Conservation (phyloP, 371 early-diverging fungal genomes). For the Batkoa obscura region DNA sequence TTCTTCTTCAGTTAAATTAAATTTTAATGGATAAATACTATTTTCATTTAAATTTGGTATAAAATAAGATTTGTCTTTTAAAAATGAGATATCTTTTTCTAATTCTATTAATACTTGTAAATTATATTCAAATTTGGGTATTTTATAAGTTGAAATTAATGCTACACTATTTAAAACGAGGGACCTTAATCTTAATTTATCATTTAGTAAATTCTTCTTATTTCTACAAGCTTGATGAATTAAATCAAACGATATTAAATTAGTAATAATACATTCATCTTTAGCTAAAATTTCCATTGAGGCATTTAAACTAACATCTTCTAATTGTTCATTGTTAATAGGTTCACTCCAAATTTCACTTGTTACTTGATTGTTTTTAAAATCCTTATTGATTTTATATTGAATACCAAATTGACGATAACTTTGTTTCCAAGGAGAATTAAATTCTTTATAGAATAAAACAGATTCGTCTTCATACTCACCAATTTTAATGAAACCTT, state of each 20-base stretch:
- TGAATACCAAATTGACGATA: slow-evolving; percentile 23
- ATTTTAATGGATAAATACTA: neutral
- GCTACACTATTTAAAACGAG: slow-evolving; percentile 1
- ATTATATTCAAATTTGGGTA: neutral
- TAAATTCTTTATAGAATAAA: slow-evolving; percentile 44
- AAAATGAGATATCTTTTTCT: neutral
- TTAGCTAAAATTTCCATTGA: slow-evolving; percentile 25
- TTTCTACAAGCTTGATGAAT: slow-evolving; percentile 19
- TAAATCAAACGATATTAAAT: slow-evolving; percentile 46
- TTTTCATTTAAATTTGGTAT: neutral
- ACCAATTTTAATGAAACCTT: slow-evolving; percentile 35
- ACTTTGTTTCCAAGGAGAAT: too few species aligned
- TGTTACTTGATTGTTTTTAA: slow-evolving; percentile 20
- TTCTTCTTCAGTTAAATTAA: neutral
- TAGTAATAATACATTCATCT: slow-evolving; percentile 32
- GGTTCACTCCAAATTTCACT: slow-evolving; percentile 68
- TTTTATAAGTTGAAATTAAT: neutral
- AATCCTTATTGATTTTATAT: slow-evolving; percentile 40
- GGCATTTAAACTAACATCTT: slow-evolving; percentile 15
- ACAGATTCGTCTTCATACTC: slow-evolving; percentile 25
- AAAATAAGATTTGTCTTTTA: neutral
- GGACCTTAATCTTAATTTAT: neutral
- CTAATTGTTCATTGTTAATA: slow-evolving; percentile 9
- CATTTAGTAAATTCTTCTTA: neutral
- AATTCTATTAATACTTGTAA: neutral